These are phyloP conservation scores for Trichosporon sp. DNA, from an alignment of 1,284 basidiomycete genomes.

Conservation along the genomic window DNA sequence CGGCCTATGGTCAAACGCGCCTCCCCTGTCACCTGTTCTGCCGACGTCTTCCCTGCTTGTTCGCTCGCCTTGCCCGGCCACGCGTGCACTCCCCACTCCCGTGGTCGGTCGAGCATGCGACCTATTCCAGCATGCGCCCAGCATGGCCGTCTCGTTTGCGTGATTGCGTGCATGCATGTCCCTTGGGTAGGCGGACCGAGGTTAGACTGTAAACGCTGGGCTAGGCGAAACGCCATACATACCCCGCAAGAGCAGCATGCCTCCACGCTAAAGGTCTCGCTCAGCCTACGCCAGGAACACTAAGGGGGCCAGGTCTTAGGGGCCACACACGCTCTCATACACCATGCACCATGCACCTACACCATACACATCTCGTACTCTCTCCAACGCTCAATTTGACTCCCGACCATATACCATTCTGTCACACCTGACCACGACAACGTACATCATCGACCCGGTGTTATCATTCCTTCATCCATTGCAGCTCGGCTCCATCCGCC, in stretches of 20 bases:
- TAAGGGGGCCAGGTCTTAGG: not conserved
- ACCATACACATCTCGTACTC: not conserved
- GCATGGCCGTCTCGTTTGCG: no score
- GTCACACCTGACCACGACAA: conserved; percentile 4
- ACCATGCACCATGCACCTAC: not conserved
- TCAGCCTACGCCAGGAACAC: not conserved
- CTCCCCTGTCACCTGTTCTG: not conserved
- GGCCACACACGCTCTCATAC: not conserved
- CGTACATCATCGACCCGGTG: conserved; percentile 5
- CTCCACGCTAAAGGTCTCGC: not conserved
- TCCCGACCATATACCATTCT: conserved; percentile 16
- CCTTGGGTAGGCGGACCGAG: no score
- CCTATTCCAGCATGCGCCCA: not conserved
- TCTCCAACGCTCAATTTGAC: conserved; percentile 10
- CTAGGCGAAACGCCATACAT: not conserved
- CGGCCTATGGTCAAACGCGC: not conserved
- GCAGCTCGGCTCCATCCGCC: not conserved
- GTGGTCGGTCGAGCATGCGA: not conserved
- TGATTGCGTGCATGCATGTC: no score
- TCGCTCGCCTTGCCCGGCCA: not conserved
- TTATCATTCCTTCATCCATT: not conserved
- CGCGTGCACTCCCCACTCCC: not conserved
- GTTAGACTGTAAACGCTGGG: not conserved
- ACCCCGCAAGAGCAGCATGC: not conserved
- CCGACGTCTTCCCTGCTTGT: not conserved